phyloP scores from a whole-genome alignment of 768 basidiomycete species.

The Hericium rajendrae region DNA sequence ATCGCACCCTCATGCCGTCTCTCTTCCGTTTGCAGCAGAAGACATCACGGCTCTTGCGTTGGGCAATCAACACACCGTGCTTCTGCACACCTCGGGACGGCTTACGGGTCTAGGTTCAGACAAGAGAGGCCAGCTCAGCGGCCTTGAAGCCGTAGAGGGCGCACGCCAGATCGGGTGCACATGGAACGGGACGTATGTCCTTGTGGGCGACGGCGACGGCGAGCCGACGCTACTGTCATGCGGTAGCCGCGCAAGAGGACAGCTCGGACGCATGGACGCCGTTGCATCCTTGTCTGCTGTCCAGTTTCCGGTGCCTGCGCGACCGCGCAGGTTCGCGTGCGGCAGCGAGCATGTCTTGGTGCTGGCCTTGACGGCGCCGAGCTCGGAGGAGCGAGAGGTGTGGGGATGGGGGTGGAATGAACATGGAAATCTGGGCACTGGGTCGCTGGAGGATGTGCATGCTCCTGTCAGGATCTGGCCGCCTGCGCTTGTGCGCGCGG shows the following conservation, averaged over 20 bases:
- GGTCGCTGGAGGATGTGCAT: slow-evolving; percentile 43
- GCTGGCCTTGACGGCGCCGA: slow-evolving; percentile 8
- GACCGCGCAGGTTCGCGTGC: slow-evolving; percentile 27
- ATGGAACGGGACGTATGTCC: slow-evolving; percentile 71
- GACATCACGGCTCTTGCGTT: slow-evolving; percentile 24
- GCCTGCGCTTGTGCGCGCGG: slow-evolving; percentile 3
- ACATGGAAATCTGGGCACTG: slow-evolving; percentile 84
- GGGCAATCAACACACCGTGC: slow-evolving; percentile 46
- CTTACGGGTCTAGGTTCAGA: slow-evolving; percentile 58
- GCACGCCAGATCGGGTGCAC: slow-evolving; percentile 44
- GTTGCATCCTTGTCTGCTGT: slow-evolving; percentile 17
- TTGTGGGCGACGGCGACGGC: slow-evolving; percentile 17
- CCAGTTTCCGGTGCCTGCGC: slow-evolving; percentile 21
- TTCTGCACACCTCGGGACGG: slow-evolving; percentile 35
- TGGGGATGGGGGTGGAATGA: slow-evolving; percentile 99
- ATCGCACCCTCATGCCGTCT: slow-evolving; percentile 24
- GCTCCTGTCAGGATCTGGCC: slow-evolving; percentile 50
- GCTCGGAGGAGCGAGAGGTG: slow-evolving; percentile 27
- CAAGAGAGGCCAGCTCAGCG: slow-evolving; percentile 54
- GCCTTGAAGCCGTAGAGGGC: slow-evolving; percentile 18
- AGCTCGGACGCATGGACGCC: slow-evolving; percentile 35
- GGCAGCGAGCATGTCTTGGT: slow-evolving; percentile 81
- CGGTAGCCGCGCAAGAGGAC: slow-evolving; percentile 50
- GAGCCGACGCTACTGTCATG: slow-evolving; percentile 32
- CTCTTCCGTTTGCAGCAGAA: slow-evolving; percentile 10